Evolutionary conservation across 495 filamentous ascomycete species (phyloP), one percentile per base, ranked within the genome.

Genomic region (Hypoxylon perforatum): DNA sequence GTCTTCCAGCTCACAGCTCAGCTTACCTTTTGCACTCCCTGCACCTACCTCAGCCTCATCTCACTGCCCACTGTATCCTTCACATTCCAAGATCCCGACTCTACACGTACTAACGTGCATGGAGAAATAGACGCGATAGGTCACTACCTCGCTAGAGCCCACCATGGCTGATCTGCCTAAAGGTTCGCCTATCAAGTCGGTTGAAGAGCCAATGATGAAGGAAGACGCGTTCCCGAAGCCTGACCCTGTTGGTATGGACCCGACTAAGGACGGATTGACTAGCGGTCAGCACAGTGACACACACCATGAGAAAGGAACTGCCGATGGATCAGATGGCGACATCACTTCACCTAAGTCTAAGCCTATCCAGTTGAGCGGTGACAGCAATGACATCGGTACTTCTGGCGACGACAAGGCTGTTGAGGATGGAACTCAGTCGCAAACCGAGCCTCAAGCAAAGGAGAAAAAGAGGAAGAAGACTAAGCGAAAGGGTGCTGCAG

Each of bases 401-500:
- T n/a, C 55, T 28, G 59, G 53, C 50, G 42, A 21, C 30, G 39
- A 25, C 19, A 17, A 55, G 39, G 19, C 14, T 21, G 38, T 19
- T 12, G 33, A 54, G 4, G 25, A 10, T 10, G 48, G 39, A 17
- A 15, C 22, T 19, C 41, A 67, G 23, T 15, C 38, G 12, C 18
- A 47, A 38, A 12, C 12, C 5, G 64, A 73, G 14, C 36, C 49
- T 22, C 59, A 65, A 35, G 67, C 73, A 53, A 80, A 75, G 63
- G 77, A 74, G 47, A 75, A 65, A 38, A 76, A 64, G 11, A 78
- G 72, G 62, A 72, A 71, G 53, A 65, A 72, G 47, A 33, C 28
- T 30, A 69, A 76, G 61, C 76, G 80, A 66, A 63, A 61, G 8
- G 72, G 66, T 23, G 57, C 45, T 41, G 63, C 57, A 5, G 35